Conservation (phyloP, 805 yeast genomes). For the Sugiyamaella lignohabitans region DNA sequence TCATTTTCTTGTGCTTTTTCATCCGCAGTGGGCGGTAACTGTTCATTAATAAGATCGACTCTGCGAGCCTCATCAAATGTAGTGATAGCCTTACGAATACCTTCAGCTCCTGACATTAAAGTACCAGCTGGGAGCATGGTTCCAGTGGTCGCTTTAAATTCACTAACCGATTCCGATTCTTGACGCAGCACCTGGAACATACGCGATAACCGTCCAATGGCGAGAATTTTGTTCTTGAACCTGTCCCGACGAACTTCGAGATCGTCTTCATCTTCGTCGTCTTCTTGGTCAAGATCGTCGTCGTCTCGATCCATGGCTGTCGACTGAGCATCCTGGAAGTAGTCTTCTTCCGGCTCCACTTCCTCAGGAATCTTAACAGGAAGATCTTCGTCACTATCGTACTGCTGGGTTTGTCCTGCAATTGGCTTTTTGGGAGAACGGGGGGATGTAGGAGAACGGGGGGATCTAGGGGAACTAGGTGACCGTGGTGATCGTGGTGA, state of each 20-base stretch:
- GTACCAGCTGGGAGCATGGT: conserved; percentile 85
- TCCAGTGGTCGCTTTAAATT: conserved; percentile 63
- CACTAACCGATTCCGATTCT: conserved; percentile 79
- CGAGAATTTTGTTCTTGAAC: conserved; percentile 79
- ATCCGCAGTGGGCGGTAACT: conserved; percentile 72
- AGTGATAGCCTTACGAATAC: conserved; percentile 58
- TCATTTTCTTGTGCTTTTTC: conserved; percentile 44
- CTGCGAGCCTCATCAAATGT: conserved; percentile 77
- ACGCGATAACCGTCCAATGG: conserved; percentile 92
- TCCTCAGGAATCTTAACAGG: background rate
- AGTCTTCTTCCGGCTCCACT: conserved; percentile 18
- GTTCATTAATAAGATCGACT: conserved; percentile 79
- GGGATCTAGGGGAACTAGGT: background rate
- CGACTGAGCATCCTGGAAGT: conserved; percentile 1
- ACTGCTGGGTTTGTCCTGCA: conserved; percentile 5
- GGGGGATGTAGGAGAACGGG: conserved; percentile 3
- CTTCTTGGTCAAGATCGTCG: background rate
- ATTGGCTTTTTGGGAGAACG: conserved; percentile 9
- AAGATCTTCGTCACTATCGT: conserved; percentile 7
- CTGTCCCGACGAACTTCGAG: conserved; percentile 36
- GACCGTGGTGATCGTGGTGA: conserved; percentile 2
- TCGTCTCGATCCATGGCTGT: conserved; percentile 1
- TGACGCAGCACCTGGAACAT: conserved; percentile 86
- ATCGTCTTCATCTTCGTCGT: conserved; percentile 8
- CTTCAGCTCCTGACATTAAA: conserved; percentile 74